Base-by-base conservation (phyloP, 768 basidiomycete species). In the Rhizopogon vulgaris region DNA sequence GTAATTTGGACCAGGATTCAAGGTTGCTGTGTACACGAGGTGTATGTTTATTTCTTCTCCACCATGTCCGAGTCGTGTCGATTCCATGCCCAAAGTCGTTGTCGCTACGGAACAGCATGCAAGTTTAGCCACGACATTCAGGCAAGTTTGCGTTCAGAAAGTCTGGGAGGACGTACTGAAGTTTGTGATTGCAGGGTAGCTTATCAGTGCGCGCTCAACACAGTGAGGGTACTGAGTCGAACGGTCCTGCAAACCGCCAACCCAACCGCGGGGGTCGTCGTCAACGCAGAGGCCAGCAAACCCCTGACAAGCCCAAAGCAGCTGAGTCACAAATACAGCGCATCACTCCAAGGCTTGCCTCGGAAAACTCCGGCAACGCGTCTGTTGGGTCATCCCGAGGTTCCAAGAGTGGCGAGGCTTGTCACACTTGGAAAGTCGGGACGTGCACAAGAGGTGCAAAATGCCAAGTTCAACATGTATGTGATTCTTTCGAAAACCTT, bases 401-500 rank as follows among this genome's bases (percentile, higher is more conserved):
- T 30, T 39, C 60, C 56, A 66, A 64, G 53, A 54, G 49, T 45
- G 55, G 52, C 39, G 55, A 56, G 12, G 50, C 11, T 43, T 68
- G 66, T 56, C 60, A 53, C 34, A 58, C 64, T 47, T 72, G 72
- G 74, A 72, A 63, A 43, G 62, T 62, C 48, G 73, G 74, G 39
- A 63, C 60, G 7, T 75, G 75, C 58, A 52, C 58, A 49, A 68
- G 59, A 53, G 73, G 72, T 15, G 50, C 61, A 7, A 63, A 63
- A 42, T 74, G 74, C 51, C 55, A 61, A 43, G 74, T 63, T 45
- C 41, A n/a, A 9, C 74, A 75, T 46, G 71, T 72, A 58, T n/a
- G 60, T 56, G n/a, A 22, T 22, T 46, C 14, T 15, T 22, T 34
- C 9, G 18, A 14, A 14, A 9, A n/a, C 18, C 12, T 46, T 22